Percentiles rank a stretch among this genome's conserved stretches.
phyloP scores from a whole-genome alignment of 164 flowering plant genomes.

The Kalanchoe fedtschenkoi region DNA sequence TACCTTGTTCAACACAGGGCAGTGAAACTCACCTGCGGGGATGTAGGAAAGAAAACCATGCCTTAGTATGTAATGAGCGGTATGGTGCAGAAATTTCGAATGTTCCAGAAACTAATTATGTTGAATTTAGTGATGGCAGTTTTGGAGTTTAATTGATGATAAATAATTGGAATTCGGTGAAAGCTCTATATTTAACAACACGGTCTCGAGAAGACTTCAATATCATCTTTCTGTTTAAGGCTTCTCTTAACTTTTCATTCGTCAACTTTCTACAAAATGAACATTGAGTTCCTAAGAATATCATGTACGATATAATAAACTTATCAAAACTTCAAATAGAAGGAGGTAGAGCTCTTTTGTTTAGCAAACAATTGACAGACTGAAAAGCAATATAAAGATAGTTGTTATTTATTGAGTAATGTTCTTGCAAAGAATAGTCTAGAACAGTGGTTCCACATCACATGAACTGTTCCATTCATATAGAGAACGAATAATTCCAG shows the following conservation, averaged over 20 bases:
- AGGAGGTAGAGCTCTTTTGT: not conserved
- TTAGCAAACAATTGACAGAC: not conserved
- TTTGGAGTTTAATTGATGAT: not conserved
- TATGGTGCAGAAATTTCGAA: not conserved
- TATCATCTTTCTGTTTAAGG: not conserved
- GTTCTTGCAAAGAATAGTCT: not conserved
- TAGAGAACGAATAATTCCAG: not conserved
- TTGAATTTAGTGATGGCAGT: not conserved
- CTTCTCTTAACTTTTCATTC: not conserved
- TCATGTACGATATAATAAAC: not conserved
- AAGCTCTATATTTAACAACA: not conserved
- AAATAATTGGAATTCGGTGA: not conserved
- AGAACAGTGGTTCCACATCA: not conserved
- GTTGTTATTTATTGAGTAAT: not conserved
- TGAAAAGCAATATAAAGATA: not conserved
- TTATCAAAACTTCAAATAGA: not conserved
- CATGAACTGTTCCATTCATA: not conserved
- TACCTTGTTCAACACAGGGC: constrained; percentile 94
- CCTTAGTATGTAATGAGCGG: not conserved
- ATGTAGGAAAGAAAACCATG: constrained; percentile 3
- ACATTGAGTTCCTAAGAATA: not conserved
- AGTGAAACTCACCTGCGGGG: constrained; percentile 72
- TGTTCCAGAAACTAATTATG: not conserved
- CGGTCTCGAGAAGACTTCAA: not conserved
- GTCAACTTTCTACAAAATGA: not conserved